Evolutionary conservation across 2,329 filamentous ascomycete species (phyloP).

Genomic region (Trichoderma afroharzianum): DNA sequence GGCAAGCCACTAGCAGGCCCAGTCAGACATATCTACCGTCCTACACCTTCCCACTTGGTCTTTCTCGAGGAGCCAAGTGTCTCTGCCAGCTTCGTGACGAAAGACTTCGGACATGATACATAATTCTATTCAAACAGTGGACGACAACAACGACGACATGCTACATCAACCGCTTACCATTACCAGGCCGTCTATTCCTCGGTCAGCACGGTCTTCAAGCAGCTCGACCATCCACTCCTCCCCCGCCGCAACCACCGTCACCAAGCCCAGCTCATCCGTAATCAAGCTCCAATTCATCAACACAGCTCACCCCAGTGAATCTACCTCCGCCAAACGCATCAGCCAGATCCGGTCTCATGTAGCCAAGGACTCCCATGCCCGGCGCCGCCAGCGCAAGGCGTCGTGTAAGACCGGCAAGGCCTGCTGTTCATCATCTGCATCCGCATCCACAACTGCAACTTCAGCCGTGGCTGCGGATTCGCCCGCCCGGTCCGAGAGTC

Average conservation of each 20-base stretch:
- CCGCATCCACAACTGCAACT: neutral
- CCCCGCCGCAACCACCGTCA: neutral
- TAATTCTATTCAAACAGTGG: neutral
- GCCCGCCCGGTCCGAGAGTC: neutral
- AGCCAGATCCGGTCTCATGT: conserved; percentile 18
- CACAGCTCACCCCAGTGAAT: neutral
- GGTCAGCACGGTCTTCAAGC: neutral
- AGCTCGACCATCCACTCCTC: neutral
- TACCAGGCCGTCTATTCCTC: neutral
- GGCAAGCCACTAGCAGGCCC: neutral
- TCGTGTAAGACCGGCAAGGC: neutral
- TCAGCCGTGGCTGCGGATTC: neutral
- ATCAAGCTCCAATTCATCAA: conserved; percentile 15
- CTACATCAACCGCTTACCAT: neutral
- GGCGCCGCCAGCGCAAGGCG: conserved; percentile 7
- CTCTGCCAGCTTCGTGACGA: neutral
- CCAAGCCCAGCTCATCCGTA: neutral
- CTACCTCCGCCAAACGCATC: conserved; percentile 1
- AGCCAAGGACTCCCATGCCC: conserved; percentile 11
- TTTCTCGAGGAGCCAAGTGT: neutral
- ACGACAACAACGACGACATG: neutral
- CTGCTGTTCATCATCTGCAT: neutral
- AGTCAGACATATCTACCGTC: neutral
- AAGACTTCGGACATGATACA: neutral
- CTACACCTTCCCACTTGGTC: neutral